phyloP scores from a whole-genome alignment of 768 basidiomycete genomes.

The Boletus rubescentipes region DNA sequence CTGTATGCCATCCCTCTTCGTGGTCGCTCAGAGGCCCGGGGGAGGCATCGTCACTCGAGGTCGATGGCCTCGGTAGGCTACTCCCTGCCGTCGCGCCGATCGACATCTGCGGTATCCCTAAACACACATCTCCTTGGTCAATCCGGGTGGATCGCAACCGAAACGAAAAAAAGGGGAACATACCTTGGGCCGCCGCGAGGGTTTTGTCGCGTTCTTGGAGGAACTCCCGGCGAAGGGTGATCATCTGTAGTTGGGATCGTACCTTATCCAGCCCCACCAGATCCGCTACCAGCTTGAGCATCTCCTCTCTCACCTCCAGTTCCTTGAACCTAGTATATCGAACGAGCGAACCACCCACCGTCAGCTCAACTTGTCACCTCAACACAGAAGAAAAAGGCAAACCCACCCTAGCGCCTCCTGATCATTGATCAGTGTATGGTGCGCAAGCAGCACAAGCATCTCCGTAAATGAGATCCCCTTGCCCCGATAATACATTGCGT shows the following conservation, averaged over 20 bases:
- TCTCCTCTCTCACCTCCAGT: constrained; percentile 69
- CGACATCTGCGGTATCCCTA: constrained; percentile 71
- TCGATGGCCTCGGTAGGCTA: constrained; percentile 38
- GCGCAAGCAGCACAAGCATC: constrained; percentile 85
- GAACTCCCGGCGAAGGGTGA: constrained; percentile 69
- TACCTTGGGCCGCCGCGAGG: constrained; percentile 30
- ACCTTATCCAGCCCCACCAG: constrained; percentile 84
- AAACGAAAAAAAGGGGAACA: background rate
- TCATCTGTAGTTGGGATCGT: constrained; percentile 70
- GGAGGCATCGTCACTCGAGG: constrained; percentile 58
- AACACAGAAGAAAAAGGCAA: background rate
- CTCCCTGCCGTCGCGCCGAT: constrained; percentile 41
- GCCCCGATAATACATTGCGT: constrained; percentile 64
- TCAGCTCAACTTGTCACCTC: background rate
- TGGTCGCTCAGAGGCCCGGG: constrained; percentile 21
- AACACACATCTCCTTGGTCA: background rate
- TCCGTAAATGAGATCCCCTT: constrained; percentile 88
- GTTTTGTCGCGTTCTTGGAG: constrained; percentile 44
- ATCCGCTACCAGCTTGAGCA: constrained; percentile 77
- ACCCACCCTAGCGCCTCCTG: constrained; percentile 84
- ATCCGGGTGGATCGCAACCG: background rate
- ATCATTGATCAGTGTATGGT: constrained; percentile 90
- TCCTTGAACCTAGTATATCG: constrained; percentile 65
- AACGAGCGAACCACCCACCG: background rate
- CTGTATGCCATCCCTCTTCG: background rate